phyloP scores from a whole-genome alignment of 2,329 filamentous ascomycete genomes.

The Verticillium klebahnii region DNA sequence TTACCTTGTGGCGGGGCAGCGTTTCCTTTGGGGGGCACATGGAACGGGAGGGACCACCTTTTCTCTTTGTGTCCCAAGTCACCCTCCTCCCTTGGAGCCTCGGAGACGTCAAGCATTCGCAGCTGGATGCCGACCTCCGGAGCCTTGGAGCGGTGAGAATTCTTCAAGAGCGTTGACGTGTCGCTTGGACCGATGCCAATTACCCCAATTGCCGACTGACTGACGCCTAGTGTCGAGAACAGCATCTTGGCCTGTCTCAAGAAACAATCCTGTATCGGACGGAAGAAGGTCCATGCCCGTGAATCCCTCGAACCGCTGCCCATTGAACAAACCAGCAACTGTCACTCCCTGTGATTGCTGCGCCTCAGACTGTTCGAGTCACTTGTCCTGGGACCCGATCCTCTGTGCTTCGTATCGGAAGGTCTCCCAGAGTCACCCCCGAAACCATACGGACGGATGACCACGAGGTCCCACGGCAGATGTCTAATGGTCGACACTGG shows the following conservation, averaged over 20 bases:
- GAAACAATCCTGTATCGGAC: background rate
- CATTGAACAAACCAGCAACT: background rate
- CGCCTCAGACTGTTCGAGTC: background rate
- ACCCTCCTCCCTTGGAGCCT: background rate
- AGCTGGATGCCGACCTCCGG: background rate
- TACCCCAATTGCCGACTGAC: background rate
- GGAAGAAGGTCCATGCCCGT: background rate
- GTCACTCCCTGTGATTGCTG: background rate
- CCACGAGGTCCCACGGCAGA: background rate
- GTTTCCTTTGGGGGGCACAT: background rate
- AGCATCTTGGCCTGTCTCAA: background rate
- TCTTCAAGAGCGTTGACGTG: background rate
- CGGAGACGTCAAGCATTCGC: background rate
- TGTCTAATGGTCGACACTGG: background rate
- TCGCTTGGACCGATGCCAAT: background rate
- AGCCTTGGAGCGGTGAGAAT: background rate
- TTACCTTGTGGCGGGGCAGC: background rate
- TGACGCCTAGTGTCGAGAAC: background rate
- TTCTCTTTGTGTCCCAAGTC: background rate
- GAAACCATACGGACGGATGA: background rate
- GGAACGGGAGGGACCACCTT: background rate
- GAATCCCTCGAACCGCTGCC: background rate
- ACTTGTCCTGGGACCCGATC: background rate
- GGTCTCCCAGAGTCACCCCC: background rate
- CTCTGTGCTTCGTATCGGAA: background rate